A percentile compares a stretch with the other conserved stretches of the same genome.
Evolutionary conservation across 768 basidiomycete genomes (phyloP).

Genomic region (Boletus rubescentipes): DNA sequence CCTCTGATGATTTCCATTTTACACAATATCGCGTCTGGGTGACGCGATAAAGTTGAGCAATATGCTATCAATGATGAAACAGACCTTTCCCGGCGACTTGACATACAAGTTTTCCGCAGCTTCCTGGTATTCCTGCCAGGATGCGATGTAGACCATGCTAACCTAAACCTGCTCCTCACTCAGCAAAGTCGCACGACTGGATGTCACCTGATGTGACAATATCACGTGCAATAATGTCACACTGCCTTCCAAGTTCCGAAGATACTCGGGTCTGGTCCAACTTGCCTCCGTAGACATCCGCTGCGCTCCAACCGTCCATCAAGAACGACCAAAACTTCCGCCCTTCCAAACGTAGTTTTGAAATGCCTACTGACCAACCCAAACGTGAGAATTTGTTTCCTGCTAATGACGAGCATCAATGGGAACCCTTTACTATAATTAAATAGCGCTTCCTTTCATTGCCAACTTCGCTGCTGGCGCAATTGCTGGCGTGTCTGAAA

Average conservation of each 20-base stretch:
- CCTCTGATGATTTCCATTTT: constrained; percentile 86
- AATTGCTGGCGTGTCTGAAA: constrained; percentile 88
- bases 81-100: constrained; percentile 73
- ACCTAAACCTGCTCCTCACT: background rate
- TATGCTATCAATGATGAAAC: constrained; percentile 18
- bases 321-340: background rate
- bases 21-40: constrained; percentile 83
- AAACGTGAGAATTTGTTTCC: constrained; percentile 26
- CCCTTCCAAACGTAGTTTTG: background rate
- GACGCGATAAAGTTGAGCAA: constrained; percentile 1
- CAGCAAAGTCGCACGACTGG: constrained; percentile 9
- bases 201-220: constrained; percentile 12
- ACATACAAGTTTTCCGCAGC: constrained; percentile 85
- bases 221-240: constrained; percentile 16
- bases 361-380: constrained; percentile 33
- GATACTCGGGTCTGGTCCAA: background rate
- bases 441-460: constrained; percentile 73
- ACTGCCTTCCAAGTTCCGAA: background rate
- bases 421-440: constrained; percentile 7
- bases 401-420: background rate
- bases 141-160: constrained; percentile 79
- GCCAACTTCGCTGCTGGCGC: constrained; percentile 95
- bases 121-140: constrained; percentile 89
- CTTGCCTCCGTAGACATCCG: background rate
- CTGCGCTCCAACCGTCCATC: background rate